A percentile compares a stretch with the other conserved stretches of the same genome.
Conservation (phyloP, 306 rosid genomes). For the Sicyos baderoa region DNA sequence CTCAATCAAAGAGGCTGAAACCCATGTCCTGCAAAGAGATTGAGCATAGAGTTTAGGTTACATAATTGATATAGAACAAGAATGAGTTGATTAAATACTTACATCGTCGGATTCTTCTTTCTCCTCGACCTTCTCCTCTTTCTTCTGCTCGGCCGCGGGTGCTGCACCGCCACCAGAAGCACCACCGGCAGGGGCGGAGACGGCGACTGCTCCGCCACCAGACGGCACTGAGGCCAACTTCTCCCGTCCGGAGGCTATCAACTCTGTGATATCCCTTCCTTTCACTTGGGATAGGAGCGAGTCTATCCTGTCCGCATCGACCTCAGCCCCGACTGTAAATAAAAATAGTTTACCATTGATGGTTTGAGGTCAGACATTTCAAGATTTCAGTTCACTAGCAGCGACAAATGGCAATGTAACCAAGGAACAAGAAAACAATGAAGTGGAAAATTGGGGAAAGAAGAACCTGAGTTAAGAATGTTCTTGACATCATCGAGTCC, state of each 20-base stretch:
- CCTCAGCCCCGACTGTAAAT: conserved; percentile 18
- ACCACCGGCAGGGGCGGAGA: conserved; percentile 10
- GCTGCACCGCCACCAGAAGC: conserved; percentile 5
- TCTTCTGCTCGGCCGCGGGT: conserved; percentile 16
- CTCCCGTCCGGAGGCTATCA: conserved; percentile 23
- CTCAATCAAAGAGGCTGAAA: conserved; percentile 22
- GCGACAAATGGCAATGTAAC: no score
- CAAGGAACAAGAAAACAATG: no score
- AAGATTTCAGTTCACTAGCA: not conserved
- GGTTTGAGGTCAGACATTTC: no score
- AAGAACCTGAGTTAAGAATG: conserved; percentile 32
- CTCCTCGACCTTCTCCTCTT: conserved; percentile 24
- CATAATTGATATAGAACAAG: not conserved
- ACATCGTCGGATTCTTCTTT: conserved; percentile 24
- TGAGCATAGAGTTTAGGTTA: not conserved
- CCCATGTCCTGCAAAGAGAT: conserved; percentile 22
- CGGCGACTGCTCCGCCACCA: conserved; percentile 16
- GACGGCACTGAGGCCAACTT: conserved; percentile 23
- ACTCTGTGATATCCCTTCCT: conserved; percentile 21
- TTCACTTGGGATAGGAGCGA: conserved; percentile 12
- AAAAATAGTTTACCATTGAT: no score
- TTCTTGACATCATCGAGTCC: conserved; percentile 31
- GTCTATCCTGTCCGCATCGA: not conserved
- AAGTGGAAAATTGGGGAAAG: no score
- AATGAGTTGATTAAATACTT: not conserved